Conservation (phyloP, 345 rosid genomes). For the Melaleuca alternifolia region DNA sequence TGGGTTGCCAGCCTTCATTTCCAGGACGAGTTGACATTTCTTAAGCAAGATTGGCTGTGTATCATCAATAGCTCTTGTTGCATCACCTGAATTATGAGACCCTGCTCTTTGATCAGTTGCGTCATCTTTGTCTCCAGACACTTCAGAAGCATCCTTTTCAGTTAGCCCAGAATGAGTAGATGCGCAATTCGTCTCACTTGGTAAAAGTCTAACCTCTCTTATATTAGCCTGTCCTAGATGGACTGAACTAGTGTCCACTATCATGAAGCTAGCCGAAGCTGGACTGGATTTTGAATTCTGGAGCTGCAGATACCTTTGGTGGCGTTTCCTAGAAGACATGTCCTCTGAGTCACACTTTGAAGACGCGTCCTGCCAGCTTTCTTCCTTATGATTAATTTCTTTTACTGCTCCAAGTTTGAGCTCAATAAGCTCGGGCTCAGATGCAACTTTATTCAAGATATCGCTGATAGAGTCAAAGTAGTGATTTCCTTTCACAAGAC, state of each 20-base stretch:
- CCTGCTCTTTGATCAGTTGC: not conserved
- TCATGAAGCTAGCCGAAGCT: slow-evolving; percentile 18
- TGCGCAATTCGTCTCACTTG: slow-evolving; percentile 6
- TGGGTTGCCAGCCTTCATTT: not conserved
- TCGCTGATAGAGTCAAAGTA: slow-evolving; percentile 60
- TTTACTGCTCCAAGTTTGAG: slow-evolving; percentile 15
- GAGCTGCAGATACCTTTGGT: slow-evolving; percentile 25
- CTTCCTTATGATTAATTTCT: slow-evolving; percentile 9
- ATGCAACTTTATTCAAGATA: slow-evolving; percentile 44
- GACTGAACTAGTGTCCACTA: slow-evolving; percentile 37
- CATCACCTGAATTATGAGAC: not conserved
- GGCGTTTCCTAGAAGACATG: slow-evolving; percentile 10
- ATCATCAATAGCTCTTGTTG: not conserved
- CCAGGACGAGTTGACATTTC: not conserved
- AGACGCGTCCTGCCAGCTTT: not conserved
- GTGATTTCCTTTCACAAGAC: slow-evolving; percentile 57
- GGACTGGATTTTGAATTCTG: slow-evolving; percentile 2
- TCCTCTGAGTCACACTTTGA: slow-evolving; percentile 8
- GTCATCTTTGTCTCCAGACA: not conserved
- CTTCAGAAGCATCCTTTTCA: slow-evolving; percentile 13
- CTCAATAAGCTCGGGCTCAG: slow-evolving; percentile 43
- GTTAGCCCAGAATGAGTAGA: slow-evolving; percentile 8
- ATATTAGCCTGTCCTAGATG: slow-evolving; percentile 13
- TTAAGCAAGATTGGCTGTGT: not conserved
- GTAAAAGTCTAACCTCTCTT: slow-evolving; percentile 33